Evolutionary conservation across 2,329 filamentous ascomycete genomes (phyloP), one percentile per base, ranked within the genome.

Genomic region (Onygena corvina): DNA sequence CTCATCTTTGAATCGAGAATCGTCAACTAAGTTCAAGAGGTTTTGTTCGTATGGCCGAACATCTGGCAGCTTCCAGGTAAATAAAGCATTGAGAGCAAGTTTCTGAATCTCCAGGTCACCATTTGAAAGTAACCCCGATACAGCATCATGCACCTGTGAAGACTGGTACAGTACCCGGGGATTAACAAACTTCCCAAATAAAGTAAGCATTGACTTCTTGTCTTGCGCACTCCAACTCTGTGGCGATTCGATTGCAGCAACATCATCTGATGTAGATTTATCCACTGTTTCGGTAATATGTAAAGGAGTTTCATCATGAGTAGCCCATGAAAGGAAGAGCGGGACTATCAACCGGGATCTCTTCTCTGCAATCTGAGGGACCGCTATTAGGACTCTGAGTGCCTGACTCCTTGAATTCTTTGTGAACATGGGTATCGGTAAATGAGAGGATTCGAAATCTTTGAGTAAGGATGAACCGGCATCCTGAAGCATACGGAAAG

Each of bases 61-160:
- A 6, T 76, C 80, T 1, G 82, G 75, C 51, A 84, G 78, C 64
- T 94, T 96, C 90, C 92, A 98, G 0, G 87, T 79, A 47, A 95
- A 73, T 5, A 98, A 77, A 6, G 84, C 85, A 63, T 88, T 89
- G 30, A 98, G 73, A 0, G 88, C 81, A 40, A 83, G 78, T 56
- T 84, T 90, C 64, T 98, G 92, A 12, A 94, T 79, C 56, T 95
- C 90, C 2, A 81, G 75, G 61, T 98, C 92, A 58, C 92, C 92
- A 61, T 95, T 94, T 36, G 81, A 79, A 56, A 95, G 72, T 18
- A 95, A 74, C 27, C 76, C 73, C 14, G 95, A 70, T 20, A 96
- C 71, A 12, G 86, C 80, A 5, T 77, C 68, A 58, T 89, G 85
- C 0, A 94, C 89, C 49, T 86, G 81, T 7, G 79, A 72, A 27